Conservation (phyloP, 2,329 filamentous ascomycete species). For the Epichloe uncinata region DNA sequence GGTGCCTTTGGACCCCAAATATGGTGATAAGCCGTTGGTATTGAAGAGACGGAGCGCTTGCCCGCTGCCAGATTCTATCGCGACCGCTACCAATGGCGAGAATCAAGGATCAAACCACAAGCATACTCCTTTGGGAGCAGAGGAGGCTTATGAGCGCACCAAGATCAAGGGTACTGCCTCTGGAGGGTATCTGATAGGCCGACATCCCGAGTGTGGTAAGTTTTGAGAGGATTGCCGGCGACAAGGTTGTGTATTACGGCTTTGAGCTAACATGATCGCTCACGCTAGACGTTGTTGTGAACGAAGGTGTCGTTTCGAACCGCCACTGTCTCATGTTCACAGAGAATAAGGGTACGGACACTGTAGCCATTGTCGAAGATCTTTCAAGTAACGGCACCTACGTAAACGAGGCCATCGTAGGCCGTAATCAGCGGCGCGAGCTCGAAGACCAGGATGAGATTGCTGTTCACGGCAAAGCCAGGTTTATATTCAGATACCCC, state of each 20-base stretch:
- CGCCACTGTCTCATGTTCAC: slow-evolving; percentile 60
- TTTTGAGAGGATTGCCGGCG: slow-evolving; percentile 9
- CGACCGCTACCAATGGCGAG: slow-evolving; percentile 21
- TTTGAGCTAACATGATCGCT: background rate
- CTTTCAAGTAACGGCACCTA: slow-evolving; percentile 94
- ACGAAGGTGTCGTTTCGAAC: slow-evolving; percentile 75
- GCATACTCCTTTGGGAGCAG: slow-evolving; percentile 36
- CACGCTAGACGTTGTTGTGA: slow-evolving; percentile 50
- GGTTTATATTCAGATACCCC: slow-evolving; percentile 88
- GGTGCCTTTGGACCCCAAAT: slow-evolving; percentile 61
- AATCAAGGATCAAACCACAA: slow-evolving; percentile 27
- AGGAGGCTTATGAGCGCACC: slow-evolving; percentile 47
- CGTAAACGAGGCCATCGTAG: slow-evolving; percentile 82
- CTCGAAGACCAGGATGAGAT: slow-evolving; percentile 86
- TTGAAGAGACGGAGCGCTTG: slow-evolving; percentile 63
- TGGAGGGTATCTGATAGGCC: slow-evolving; percentile 79
- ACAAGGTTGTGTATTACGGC: background rate
- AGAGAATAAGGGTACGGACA: slow-evolving; percentile 43
- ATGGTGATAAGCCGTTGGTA: slow-evolving; percentile 53
- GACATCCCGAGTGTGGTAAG: slow-evolving; percentile 88
- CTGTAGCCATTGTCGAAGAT: slow-evolving; percentile 73
- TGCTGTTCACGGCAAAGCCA: slow-evolving; percentile 68
- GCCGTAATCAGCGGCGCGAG: slow-evolving; percentile 82
- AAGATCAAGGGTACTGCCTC: slow-evolving; percentile 51
- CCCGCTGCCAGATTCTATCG: slow-evolving; percentile 38